These are phyloP conservation scores for Globisporangium spinosum DNA, from an alignment of 352 stramenopile species.

Conservation along the genomic window DNA sequence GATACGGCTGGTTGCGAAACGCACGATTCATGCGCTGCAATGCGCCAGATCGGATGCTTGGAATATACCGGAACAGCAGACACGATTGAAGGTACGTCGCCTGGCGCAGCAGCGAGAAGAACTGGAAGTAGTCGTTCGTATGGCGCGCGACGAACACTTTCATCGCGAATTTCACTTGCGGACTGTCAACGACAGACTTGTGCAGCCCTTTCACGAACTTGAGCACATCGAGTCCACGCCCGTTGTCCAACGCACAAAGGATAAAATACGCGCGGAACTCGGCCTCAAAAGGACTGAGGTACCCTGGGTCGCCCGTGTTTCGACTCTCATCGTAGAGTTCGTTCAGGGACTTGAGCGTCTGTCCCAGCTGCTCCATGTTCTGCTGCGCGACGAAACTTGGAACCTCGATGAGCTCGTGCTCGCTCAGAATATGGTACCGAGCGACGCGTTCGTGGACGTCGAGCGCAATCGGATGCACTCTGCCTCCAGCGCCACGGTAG, in stretches of 20 bases:
- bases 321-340: constrained; percentile 86
- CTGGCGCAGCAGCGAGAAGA: constrained; percentile 72
- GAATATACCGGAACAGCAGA: constrained; percentile 78
- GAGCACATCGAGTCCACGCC: constrained; percentile 73
- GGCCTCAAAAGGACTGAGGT: constrained; percentile 79
- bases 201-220: constrained; percentile 84
- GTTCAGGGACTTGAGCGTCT: constrained; percentile 86
- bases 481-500: constrained; percentile 91
- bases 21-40: constrained; percentile 80
- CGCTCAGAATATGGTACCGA: constrained; percentile 93
- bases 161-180: constrained; percentile 87
- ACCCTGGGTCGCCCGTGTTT: constrained; percentile 49
- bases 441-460: constrained; percentile 94
- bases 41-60: constrained; percentile 63
- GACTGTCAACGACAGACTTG: constrained; percentile 46
- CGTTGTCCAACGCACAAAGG: constrained; percentile 82
- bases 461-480: constrained; percentile 89
- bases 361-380: constrained; percentile 88
- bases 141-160: constrained; percentile 82
- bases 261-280: constrained; percentile 87
- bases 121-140: constrained; percentile 80
- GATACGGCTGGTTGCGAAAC: constrained; percentile 66
- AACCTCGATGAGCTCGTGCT: constrained; percentile 90
- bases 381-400: constrained; percentile 83
- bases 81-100: constrained; percentile 83